Conservation (phyloP, 2,329 filamentous ascomycete genomes). For the Diaporthe eres region DNA sequence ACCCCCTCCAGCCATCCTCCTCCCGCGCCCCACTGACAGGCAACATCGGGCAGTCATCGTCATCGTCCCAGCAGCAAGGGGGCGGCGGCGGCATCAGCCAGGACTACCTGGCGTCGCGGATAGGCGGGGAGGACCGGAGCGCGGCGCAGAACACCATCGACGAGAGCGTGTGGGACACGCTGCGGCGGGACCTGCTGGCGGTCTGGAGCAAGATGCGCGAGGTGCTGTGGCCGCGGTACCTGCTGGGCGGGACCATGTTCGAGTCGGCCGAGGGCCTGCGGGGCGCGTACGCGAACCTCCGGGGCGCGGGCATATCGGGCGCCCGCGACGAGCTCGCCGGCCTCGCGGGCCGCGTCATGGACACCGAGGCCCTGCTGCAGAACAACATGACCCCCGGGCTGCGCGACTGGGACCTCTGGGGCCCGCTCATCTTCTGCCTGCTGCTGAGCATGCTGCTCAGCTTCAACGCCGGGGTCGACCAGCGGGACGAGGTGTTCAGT, state of each 20-base stretch:
- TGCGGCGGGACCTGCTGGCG: slow-evolving; percentile 89
- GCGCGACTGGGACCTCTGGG: slow-evolving; percentile 98
- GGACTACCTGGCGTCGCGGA: slow-evolving; percentile 87
- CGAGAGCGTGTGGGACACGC: slow-evolving; percentile 97
- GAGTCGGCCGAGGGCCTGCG: slow-evolving; percentile 68
- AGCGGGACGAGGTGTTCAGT: slow-evolving; percentile 92
- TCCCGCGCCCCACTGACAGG: slow-evolving; percentile 86
- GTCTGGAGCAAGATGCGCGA: slow-evolving; percentile 99
- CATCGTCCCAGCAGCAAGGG: slow-evolving; percentile 65
- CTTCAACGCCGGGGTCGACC: slow-evolving; percentile 81
- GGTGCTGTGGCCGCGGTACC: slow-evolving; percentile 95
- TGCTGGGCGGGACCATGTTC: slow-evolving; percentile 80
- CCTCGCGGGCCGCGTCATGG: slow-evolving; percentile 73
- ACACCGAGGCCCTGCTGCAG: slow-evolving; percentile 73
- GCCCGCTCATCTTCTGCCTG: slow-evolving; percentile 93
- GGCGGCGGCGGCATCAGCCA: slow-evolving; percentile 69
- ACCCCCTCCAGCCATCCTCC: slow-evolving; percentile 78
- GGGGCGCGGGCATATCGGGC: slow-evolving; percentile 70
- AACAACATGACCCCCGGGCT: slow-evolving; percentile 89
- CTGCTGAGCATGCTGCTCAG: slow-evolving; percentile 90
- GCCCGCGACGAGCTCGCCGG: slow-evolving; percentile 74
- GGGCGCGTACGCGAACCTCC: slow-evolving; percentile 73
- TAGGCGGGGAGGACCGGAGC: slow-evolving; percentile 92
- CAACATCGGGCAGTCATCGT: slow-evolving; percentile 76
- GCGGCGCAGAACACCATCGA: slow-evolving; percentile 95